These are phyloP conservation scores for Calvatia gigantea DNA, from an alignment of 768 basidiomycete genomes.

Conservation along the genomic window DNA sequence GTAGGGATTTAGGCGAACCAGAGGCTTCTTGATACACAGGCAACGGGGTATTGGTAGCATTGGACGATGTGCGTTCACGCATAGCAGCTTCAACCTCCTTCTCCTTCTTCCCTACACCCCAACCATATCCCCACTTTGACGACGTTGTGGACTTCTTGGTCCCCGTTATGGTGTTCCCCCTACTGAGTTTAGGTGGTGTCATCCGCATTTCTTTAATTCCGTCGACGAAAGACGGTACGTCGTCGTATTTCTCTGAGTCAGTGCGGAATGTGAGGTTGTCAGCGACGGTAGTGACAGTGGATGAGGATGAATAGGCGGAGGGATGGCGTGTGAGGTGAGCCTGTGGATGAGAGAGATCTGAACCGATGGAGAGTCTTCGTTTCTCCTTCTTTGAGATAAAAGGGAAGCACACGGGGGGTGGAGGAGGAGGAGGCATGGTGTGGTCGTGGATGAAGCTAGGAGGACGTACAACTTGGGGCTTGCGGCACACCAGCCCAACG, in stretches of 20 bases:
- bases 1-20: background rate
- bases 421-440: constrained; percentile 34
- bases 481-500: background rate
- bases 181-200: constrained; percentile 38
- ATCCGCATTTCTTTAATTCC: constrained; percentile 32
- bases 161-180: constrained; percentile 54
- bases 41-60: constrained; percentile 21
- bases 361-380: constrained; percentile 41
- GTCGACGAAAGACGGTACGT: constrained; percentile 31
- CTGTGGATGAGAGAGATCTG: constrained; percentile 21
- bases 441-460: background rate
- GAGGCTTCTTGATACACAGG: constrained; percentile 41
- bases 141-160: constrained; percentile 49
- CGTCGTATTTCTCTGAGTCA: constrained; percentile 62
- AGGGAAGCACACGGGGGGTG: constrained; percentile 59
- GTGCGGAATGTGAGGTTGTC: constrained; percentile 55
- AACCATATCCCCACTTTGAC: constrained; percentile 66
- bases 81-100: constrained; percentile 33
- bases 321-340: constrained; percentile 28
- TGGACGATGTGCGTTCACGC: constrained; percentile 25
- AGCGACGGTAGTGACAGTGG: constrained; percentile 36
- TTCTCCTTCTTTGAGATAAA: constrained; percentile 49
- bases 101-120: constrained; percentile 59
- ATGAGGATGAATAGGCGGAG: constrained; percentile 35
- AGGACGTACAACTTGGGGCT: too few species aligned